Percentiles rank a stretch among this genome's conserved stretches.
These are phyloP conservation scores for Acacia concinna DNA, from an alignment of 331 rosid genomes.

Conservation along the genomic window DNA sequence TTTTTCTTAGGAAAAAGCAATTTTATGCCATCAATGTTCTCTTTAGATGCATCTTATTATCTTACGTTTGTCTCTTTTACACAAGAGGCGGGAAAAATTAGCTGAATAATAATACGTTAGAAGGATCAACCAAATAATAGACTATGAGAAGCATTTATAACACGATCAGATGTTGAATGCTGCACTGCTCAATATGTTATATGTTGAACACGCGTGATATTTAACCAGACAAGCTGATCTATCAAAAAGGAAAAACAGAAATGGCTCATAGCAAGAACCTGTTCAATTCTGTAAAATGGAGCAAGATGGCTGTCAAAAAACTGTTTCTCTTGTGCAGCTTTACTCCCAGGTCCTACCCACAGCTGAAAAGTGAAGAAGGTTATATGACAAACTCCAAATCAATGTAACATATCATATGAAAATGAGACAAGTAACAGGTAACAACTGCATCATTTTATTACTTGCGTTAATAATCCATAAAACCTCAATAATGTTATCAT, in stretches of 20 bases:
- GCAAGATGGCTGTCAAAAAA: slow-evolving; percentile 92
- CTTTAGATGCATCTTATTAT: slow-evolving; percentile 17
- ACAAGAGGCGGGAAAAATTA: neutral
- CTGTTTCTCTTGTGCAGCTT: slow-evolving; percentile 86
- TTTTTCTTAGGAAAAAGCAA: neutral
- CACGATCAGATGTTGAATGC: neutral
- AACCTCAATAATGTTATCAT: slow-evolving; percentile 8
- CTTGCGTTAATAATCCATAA: slow-evolving; percentile 8
- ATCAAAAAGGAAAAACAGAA: slow-evolving; percentile 1
- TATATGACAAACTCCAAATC: slow-evolving; percentile 17
- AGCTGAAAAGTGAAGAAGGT: slow-evolving; percentile 59
- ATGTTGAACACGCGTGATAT: neutral
- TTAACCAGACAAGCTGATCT: slow-evolving; percentile 24
- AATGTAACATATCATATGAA: slow-evolving; percentile 16
- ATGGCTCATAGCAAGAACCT: slow-evolving; percentile 50
- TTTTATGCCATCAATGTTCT: neutral
- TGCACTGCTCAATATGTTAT: slow-evolving; percentile 13
- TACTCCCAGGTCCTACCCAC: slow-evolving; percentile 99
- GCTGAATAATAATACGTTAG: neutral
- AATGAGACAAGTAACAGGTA: slow-evolving; percentile 2
- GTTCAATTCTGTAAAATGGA: slow-evolving; percentile 98
- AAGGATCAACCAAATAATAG: slow-evolving; percentile 27
- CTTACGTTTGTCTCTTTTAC: slow-evolving; percentile 13
- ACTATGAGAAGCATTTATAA: slow-evolving; percentile 4
- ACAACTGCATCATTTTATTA: slow-evolving; percentile 12